These are phyloP conservation scores for Dentipellis sp. DNA, from an alignment of 768 basidiomycete genomes.

Conservation along the genomic window DNA sequence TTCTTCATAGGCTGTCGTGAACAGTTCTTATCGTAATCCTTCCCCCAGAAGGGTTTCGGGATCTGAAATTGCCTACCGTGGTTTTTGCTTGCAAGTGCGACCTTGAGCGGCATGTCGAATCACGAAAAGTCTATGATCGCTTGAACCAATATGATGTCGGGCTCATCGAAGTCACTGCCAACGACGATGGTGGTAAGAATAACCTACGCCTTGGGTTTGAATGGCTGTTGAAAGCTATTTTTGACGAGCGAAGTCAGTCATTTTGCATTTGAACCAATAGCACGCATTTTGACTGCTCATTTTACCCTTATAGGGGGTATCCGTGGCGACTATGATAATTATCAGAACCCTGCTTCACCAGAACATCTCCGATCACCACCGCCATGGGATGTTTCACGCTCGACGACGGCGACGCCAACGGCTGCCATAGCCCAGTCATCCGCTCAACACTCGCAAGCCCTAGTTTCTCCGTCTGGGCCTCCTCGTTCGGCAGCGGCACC, in stretches of 20 bases:
- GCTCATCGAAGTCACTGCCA: conserved; percentile 62
- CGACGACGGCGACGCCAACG: conserved; percentile 44
- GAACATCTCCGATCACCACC: conserved; percentile 40
- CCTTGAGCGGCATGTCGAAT: conserved; percentile 47
- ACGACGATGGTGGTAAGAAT: conserved; percentile 46
- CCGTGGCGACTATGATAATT: conserved; percentile 25
- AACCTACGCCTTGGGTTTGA: conserved; percentile 71
- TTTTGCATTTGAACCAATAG: background rate
- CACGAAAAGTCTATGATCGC: conserved; percentile 38
- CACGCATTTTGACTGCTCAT: background rate
- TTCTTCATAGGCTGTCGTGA: too few species aligned
- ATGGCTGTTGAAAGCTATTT: conserved; percentile 61
- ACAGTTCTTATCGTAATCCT: conserved; percentile 6
- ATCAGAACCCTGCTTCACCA: conserved; percentile 70
- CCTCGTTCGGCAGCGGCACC: conserved; percentile 28
- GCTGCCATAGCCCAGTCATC: conserved; percentile 20
- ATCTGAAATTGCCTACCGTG: conserved; percentile 52
- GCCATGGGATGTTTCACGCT: conserved; percentile 44
- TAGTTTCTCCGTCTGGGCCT: conserved; percentile 21
- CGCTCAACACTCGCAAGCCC: conserved; percentile 19
- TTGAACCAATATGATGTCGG: conserved; percentile 63
- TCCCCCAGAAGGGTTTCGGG: conserved; percentile 44
- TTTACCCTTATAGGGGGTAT: conserved; percentile 1
- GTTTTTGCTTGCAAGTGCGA: conserved; percentile 89
- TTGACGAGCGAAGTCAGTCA: conserved; percentile 16